These are phyloP conservation scores for Corrigiola litoralis DNA, from an alignment of 179 eudicot species.

Conservation along the genomic window DNA sequence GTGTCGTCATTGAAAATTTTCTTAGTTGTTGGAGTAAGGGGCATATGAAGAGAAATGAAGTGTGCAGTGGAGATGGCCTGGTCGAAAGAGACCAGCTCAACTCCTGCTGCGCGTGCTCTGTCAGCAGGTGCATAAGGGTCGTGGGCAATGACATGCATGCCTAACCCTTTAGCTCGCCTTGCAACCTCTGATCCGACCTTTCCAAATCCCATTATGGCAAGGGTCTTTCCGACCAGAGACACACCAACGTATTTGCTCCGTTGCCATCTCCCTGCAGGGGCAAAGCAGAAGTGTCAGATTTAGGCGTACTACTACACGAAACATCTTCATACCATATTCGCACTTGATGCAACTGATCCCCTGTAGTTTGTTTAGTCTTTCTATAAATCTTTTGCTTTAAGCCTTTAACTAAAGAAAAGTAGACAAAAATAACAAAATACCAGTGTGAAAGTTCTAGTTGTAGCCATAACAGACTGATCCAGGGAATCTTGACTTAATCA, in stretches of 20 bases:
- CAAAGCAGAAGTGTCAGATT: not conserved
- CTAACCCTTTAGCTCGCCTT: slow-evolving; percentile 68
- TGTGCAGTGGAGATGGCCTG: slow-evolving; percentile 63
- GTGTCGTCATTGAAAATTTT: slow-evolving; percentile 67
- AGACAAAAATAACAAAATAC: too few species aligned
- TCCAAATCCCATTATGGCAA: slow-evolving; percentile 80
- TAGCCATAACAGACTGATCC: too few species aligned
- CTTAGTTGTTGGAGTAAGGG: slow-evolving; percentile 66
- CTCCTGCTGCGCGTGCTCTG: slow-evolving; percentile 74
- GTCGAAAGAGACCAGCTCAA: slow-evolving; percentile 71
- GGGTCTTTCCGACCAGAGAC: slow-evolving; percentile 71
- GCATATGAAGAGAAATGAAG: slow-evolving; percentile 89
- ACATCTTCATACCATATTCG: too few species aligned
- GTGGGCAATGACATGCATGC: slow-evolving; percentile 67
- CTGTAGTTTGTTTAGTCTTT: too few species aligned
- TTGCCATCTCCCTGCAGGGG: slow-evolving; percentile 59
- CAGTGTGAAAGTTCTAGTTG: too few species aligned
- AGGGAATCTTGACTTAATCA: too few species aligned
- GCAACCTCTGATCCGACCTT: slow-evolving; percentile 88
- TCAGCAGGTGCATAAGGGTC: slow-evolving; percentile 87
- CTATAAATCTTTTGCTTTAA: too few species aligned
- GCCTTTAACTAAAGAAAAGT: too few species aligned
- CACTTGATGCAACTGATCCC: too few species aligned
- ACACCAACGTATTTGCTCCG: slow-evolving; percentile 83
- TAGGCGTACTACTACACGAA: not conserved